A percentile compares a stretch with the other conserved stretches of the same genome.
These are phyloP conservation scores for Boletus sp. DNA, from an alignment of 768 basidiomycete species.

Conservation along the genomic window DNA sequence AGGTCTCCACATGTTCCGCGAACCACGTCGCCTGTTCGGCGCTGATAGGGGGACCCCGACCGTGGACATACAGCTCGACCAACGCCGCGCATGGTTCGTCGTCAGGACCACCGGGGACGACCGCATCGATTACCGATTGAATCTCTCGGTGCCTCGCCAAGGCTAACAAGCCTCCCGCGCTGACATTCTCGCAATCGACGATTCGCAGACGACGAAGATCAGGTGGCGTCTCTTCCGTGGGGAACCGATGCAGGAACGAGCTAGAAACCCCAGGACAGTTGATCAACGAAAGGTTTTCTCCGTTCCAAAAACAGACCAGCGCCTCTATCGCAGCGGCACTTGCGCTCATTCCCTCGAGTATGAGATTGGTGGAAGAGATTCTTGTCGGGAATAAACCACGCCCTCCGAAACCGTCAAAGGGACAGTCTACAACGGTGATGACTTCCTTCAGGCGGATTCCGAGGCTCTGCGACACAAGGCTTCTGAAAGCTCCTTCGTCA, in stretches of 20 bases:
- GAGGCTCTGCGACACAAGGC: slow-evolving; percentile 1
- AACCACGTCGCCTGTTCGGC: slow-evolving; percentile 4
- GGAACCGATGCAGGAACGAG: slow-evolving; percentile 4
- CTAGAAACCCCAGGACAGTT: slow-evolving; percentile 1
- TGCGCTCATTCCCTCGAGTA: neutral
- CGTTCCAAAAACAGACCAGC: slow-evolving; percentile 6
- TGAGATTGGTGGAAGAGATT: neutral
- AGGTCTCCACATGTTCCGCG: neutral
- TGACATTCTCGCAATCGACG: slow-evolving; percentile 4
- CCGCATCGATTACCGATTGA: neutral
- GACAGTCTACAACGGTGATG: neutral
- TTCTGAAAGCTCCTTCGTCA: neutral
- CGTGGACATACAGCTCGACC: slow-evolving; percentile 2
- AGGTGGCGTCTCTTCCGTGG: neutral
- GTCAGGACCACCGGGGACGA: neutral
- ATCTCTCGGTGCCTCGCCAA: slow-evolving; percentile 3
- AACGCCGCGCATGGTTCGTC: slow-evolving; percentile 1
- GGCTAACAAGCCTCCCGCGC: neutral
- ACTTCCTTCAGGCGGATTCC: slow-evolving; percentile 3
- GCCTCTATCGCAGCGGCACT: neutral
- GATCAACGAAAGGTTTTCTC: slow-evolving; percentile 4
- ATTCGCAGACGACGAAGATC: slow-evolving; percentile 2
- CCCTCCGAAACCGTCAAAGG: slow-evolving; percentile 1
- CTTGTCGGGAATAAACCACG: neutral
- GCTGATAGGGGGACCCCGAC: slow-evolving; percentile 1